Evolutionary conservation across 148 eudicot genomes (phyloP), one percentile per base, ranked within the genome.

Genomic region (Gaultheria prostrata): DNA sequence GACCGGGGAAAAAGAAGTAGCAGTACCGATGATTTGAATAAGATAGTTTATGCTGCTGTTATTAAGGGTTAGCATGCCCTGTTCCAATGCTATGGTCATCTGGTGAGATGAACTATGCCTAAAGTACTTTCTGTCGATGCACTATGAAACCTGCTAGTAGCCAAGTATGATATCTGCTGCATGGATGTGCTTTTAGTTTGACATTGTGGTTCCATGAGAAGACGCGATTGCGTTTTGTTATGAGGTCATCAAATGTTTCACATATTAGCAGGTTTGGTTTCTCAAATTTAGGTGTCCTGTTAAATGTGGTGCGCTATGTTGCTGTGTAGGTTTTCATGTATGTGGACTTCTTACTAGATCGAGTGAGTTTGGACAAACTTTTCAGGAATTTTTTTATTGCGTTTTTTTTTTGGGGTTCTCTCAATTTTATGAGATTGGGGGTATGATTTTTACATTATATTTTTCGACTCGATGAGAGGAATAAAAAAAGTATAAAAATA

Each of bases 151-250:
- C 77, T 46, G 12, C 78, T 46, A 10, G 54, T 46, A n/a, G 43
- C 43, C 43, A 39, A 39, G 43, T 39, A 39, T 6, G 24, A 8
- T 75, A 75, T 75, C 78, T 45, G n/a, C 78, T 45, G n/a, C 50
- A 46, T 75, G 78, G 78, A 45, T 75, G n/a, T 75, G 78, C 1
- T 33, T 39, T 18, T 73, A 28, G 76, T 73, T 11, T 45, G 53
- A 67, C 28, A 26, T 67, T 28, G 39, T 67, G 72, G 39, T 28
- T 67, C 72, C 20, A 14, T 67, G 72, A 67, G 72, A 28, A 28
- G 39, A 24, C 0, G 30, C 32, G 4, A 28, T 67, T 67, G 72
- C 17, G 30, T 67, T 30, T 12, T 12, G 18, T 12, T 26, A 15
- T 13, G 35, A 67, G 11, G 18, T 3, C 8, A 13, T 67, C 18